Evolutionary conservation across 768 basidiomycete species (phyloP).

Genomic region (Lactarius hatsudake): DNA sequence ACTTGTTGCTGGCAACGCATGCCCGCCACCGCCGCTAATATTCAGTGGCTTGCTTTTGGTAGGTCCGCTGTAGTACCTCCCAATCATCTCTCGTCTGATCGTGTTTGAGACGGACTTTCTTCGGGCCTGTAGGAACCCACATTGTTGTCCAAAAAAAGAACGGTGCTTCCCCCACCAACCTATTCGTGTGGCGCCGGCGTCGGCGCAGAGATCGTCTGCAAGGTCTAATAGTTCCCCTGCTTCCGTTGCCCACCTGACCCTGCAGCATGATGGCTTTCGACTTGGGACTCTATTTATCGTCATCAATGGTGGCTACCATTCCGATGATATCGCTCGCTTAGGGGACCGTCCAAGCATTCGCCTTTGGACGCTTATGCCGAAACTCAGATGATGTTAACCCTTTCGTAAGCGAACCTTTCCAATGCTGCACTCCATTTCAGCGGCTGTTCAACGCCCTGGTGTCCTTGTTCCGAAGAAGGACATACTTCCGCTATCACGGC

Average conservation of each 20-base stretch:
- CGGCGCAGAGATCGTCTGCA: neutral
- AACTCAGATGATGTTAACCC: conserved; percentile 4
- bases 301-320: conserved; percentile 2
- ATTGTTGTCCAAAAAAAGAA: neutral
- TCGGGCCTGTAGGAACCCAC: conserved; percentile 8
- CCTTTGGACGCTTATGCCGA: neutral
- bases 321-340: conserved; percentile 18
- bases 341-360: neutral
- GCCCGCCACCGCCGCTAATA: conserved; percentile 12
- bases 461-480: conserved; percentile 10
- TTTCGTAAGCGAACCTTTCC: neutral
- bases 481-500: neutral
- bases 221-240: neutral
- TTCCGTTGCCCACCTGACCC: neutral
- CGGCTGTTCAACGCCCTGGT: conserved; percentile 1
- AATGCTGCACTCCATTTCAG: conserved; percentile 3
- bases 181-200: conserved; percentile 17
- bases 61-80: neutral
- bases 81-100: conserved; percentile 5
- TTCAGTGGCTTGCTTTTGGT: neutral
- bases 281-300: neutral
- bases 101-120: conserved; percentile 12
- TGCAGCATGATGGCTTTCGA: neutral
- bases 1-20: conserved; percentile 7
- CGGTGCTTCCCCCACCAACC: conserved; percentile 2